Percentiles rank a stretch among this genome's conserved stretches.
phyloP scores from a whole-genome alignment of 139 green algal species.

The Picochlorum sp. region DNA sequence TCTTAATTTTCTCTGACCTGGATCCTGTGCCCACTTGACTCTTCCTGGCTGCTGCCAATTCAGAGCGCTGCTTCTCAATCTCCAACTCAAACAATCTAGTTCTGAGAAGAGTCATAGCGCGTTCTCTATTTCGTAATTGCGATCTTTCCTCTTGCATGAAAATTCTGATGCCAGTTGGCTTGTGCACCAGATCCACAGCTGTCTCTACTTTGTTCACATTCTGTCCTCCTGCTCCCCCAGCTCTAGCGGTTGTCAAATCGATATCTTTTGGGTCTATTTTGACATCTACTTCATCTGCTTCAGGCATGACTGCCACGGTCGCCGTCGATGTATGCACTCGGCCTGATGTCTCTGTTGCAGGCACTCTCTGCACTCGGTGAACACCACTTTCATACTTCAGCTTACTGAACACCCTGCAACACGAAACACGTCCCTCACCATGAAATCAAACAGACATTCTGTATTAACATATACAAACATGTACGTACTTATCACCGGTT shows the following conservation, averaged over 20 bases:
- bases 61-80: slow-evolving; percentile 75
- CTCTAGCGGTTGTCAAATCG: slow-evolving; percentile 65
- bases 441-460: not conserved
- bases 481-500: slow-evolving; percentile 14
- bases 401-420: slow-evolving; percentile 74
- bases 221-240: slow-evolving; percentile 70
- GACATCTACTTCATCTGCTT: slow-evolving; percentile 78
- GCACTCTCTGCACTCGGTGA: slow-evolving; percentile 96
- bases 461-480: not conserved
- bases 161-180: slow-evolving; percentile 84
- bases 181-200: slow-evolving; percentile 95
- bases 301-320: slow-evolving; percentile 84
- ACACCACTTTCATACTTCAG: slow-evolving; percentile 98
- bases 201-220: slow-evolving; percentile 96
- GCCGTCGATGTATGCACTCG: slow-evolving; percentile 96
- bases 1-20: slow-evolving; percentile 96
- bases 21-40: slow-evolving; percentile 73
- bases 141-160: slow-evolving; percentile 88
- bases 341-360: slow-evolving; percentile 84
- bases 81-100: slow-evolving; percentile 89
- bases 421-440: not conserved
- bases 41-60: slow-evolving; percentile 57
- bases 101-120: slow-evolving; percentile 82
- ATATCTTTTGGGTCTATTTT: slow-evolving; percentile 74
- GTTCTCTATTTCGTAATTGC: slow-evolving; percentile 87